These are phyloP conservation scores for Myxozyma monticola DNA, from an alignment of 805 yeast genomes.

Conservation along the genomic window DNA sequence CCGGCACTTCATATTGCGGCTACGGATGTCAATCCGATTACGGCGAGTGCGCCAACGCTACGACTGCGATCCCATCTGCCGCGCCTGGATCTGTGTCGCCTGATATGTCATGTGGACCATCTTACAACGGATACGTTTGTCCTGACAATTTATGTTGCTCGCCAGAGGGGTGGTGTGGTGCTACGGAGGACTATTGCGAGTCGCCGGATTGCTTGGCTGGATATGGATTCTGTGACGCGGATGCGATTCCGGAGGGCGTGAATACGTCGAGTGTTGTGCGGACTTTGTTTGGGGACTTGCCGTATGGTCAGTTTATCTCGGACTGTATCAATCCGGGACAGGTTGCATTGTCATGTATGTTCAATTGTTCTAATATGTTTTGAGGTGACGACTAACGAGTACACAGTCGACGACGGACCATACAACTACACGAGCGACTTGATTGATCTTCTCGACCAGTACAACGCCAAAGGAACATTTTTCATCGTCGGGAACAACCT, in stretches of 20 bases:
- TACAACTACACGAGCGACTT: constrained; percentile 18
- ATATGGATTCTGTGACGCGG: constrained; percentile 23
- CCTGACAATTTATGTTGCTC: constrained; percentile 21
- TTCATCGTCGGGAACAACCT: constrained; percentile 23
- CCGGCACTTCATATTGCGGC: constrained; percentile 9
- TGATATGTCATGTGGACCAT: constrained; percentile 19
- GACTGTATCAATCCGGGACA: constrained; percentile 19
- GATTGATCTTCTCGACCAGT: constrained; percentile 11
- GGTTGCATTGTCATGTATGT: constrained; percentile 21
- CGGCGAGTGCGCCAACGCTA: constrained; percentile 6
- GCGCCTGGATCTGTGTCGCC: not conserved
- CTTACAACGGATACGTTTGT: constrained; percentile 7
- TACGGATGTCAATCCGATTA: constrained; percentile 20
- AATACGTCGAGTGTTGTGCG: constrained; percentile 17
- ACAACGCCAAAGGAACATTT: constrained; percentile 21
- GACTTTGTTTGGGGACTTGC: constrained; percentile 12
- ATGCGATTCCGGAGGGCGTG: constrained; percentile 12
- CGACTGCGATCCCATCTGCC: not conserved
- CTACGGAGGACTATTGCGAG: constrained; percentile 8
- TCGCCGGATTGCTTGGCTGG: constrained; percentile 17
- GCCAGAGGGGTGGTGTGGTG: constrained; percentile 20
- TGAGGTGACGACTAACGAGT: not conserved
- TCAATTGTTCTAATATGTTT: not conserved
- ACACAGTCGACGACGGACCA: constrained; percentile 24
- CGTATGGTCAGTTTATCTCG: constrained; percentile 15